Base-by-base conservation (phyloP, 2,329 filamentous ascomycete genomes). In the Colletotrichum liaoningense region DNA sequence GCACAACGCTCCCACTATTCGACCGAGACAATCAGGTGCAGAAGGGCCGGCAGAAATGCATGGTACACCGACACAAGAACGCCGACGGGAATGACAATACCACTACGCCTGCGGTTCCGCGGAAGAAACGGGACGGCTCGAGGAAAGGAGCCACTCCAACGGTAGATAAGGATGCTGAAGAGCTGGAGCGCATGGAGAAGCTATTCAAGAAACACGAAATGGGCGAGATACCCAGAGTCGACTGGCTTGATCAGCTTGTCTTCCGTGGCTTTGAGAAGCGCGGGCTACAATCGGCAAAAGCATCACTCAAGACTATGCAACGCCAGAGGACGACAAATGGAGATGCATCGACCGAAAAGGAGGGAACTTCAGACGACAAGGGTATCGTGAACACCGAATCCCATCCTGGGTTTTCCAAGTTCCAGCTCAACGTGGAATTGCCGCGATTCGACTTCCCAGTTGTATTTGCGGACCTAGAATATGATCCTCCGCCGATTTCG, bases 171-270 rank as follows among this genome's bases (percentile, higher is more conserved):
- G 91, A 97, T 73, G 85, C 85, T n/a, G 92, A 94, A 66, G 97
- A 99, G 82, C 88, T 98, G 74, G 95, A 98, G 78, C 89, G 97
- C 22, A 89, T 99, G 77, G 95, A 98, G 79, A 93, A 91, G 67
- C 83, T 98, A 26, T 93, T 99, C 80, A 99, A 99, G 84, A 97
- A 98, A 83, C 97, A 98, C 80, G 97, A 99, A 80, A 97, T 98
- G 93, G 95, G 95, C 22, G 97, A 99, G 81, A 96, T 99, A 30
- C 92, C 94, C 0, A 91, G 95, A 19, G 93, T 98, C 60, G 94
- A 97, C 78, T 99, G 97, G 97, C 89, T 99, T 56, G 97, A 99
- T 81, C 94, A 97, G 79, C 89, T 98, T 77, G 95, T 98, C 3
- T 99, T 97, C 81, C 92, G 96, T 54, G 93, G 93, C 64, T 92